A percentile compares a stretch with the other conserved stretches of the same genome.
phyloP scores from a whole-genome alignment of 2,329 filamentous ascomycete species.

The Phialophora tarda region DNA sequence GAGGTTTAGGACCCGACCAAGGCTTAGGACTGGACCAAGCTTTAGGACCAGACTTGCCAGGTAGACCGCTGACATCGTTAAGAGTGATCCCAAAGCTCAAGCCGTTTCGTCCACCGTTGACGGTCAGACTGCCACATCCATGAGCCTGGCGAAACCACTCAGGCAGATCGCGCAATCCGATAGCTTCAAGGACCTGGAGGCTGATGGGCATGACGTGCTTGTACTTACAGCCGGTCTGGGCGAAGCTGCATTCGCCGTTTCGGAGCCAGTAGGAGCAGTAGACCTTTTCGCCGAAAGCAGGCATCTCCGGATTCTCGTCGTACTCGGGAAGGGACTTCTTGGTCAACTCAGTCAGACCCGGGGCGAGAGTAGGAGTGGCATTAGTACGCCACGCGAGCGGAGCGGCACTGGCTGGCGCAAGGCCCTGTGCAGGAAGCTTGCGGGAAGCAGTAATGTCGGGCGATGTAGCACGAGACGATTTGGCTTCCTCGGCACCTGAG shows the following conservation, averaged over 20 bases:
- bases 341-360: not conserved
- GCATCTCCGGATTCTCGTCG: conserved; percentile 9
- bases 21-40: conserved; percentile 1
- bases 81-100: conserved; percentile 28
- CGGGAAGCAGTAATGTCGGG: not conserved
- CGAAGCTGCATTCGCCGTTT: conserved; percentile 81
- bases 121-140: conserved; percentile 42
- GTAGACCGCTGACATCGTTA: not conserved
- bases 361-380: not conserved
- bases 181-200: conserved; percentile 65
- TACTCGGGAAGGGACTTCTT: not conserved
- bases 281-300: conserved; percentile 63
- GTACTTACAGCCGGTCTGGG: conserved; percentile 83
- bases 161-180: conserved; percentile 69
- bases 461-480: conserved; percentile 1
- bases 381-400: conserved; percentile 8
- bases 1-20: not conserved
- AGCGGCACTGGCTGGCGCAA: not conserved
- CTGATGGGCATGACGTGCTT: conserved; percentile 88
- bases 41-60: not conserved
- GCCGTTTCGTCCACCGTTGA: conserved; percentile 25
- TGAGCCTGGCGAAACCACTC: conserved; percentile 62
- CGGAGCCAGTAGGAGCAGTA: conserved; percentile 93
- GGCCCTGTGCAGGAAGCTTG: not conserved
- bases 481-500: conserved; percentile 12